phyloP scores from a whole-genome alignment of 805 yeast genomes.

The Tetrapisispora pingtungensis region DNA sequence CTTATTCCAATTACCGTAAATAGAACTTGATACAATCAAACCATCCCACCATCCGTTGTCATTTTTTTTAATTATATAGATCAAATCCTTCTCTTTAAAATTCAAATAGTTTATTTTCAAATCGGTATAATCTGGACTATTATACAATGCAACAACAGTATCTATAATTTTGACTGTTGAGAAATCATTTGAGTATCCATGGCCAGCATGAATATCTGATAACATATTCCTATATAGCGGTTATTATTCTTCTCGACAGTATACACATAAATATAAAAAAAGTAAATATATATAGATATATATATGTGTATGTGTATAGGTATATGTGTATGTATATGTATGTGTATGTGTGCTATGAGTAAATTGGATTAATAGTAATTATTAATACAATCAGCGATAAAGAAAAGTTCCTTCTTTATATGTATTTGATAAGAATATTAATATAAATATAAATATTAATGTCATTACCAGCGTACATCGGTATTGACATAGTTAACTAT shows the following conservation, averaged over 20 bases:
- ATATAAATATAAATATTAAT: too few relatives aligned
- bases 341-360: too few relatives aligned
- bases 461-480: too few relatives aligned
- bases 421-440: too few relatives aligned
- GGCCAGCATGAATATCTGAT: neutral
- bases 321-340: too few relatives aligned
- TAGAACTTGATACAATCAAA: conserved; percentile 24
- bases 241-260: too few relatives aligned
- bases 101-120: neutral
- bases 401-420: too few relatives aligned
- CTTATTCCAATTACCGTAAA: neutral
- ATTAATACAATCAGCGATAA: too few relatives aligned
- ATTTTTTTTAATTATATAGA: conserved; percentile 57
- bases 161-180: conserved; percentile 5
- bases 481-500: too few relatives aligned
- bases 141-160: conserved; percentile 10
- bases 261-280: neutral
- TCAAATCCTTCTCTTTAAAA: conserved; percentile 48
- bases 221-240: too few relatives aligned
- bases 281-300: neutral
- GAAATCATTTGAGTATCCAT: conserved; percentile 1
- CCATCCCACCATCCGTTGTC: conserved; percentile 89
- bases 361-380: too few relatives aligned
- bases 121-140: conserved; percentile 1
- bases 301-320: neutral